These are phyloP conservation scores for Cadophora gregata DNA, from an alignment of 2,329 filamentous ascomycete species.

Conservation along the genomic window DNA sequence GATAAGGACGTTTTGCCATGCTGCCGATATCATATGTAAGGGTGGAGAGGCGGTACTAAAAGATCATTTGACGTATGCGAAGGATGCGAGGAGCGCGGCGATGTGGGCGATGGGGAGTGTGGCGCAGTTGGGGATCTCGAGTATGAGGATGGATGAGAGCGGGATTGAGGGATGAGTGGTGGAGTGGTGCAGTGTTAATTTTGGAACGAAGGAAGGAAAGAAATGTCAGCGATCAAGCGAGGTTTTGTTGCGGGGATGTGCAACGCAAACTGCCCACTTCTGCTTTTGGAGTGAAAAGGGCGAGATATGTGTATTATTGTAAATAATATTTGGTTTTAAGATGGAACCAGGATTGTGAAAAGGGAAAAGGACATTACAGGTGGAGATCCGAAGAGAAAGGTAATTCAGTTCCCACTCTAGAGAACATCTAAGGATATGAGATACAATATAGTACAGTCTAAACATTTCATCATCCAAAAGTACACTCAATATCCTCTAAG, in stretches of 20 bases:
- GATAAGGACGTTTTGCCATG: conserved; percentile 38
- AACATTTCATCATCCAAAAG: conserved; percentile 2
- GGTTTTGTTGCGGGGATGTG: too few species aligned
- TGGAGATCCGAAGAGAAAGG: not conserved
- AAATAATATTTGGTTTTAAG: too few species aligned
- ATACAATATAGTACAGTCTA: conserved; percentile 26
- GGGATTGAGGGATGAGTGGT: not conserved
- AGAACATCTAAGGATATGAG: conserved; percentile 10
- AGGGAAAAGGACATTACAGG: not conserved
- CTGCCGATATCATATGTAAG: conserved; percentile 37
- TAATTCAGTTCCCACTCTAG: not conserved
- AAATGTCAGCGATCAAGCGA: too few species aligned
- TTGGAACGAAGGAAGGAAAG: not conserved
- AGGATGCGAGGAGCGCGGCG: conserved; percentile 36
- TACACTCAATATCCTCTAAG: conserved; percentile 16
- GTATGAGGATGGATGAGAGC: conserved; percentile 26
- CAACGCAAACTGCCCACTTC: too few species aligned
- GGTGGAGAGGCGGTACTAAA: conserved; percentile 28
- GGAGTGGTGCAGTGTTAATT: not conserved
- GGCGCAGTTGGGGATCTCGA: conserved; percentile 38
- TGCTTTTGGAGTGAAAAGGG: too few species aligned
- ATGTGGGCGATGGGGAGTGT: conserved; percentile 36
- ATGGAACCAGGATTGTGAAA: too few species aligned
- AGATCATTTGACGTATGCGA: conserved; percentile 37
- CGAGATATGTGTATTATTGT: too few species aligned